Conservation (phyloP, 148 eudicot species). For the Vaccinium darrowii region DNA sequence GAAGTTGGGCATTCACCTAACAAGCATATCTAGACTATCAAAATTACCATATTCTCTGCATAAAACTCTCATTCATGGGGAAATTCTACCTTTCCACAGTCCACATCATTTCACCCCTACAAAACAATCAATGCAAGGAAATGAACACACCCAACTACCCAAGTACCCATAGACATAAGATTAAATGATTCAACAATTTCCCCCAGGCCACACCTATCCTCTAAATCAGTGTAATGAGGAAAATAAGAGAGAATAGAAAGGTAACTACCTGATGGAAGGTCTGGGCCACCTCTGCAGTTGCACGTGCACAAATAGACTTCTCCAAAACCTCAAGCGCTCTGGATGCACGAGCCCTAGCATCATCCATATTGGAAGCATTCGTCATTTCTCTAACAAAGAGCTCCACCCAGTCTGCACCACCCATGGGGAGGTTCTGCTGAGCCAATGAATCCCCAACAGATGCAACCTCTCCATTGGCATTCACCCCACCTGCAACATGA, state of each 20-base stretch:
- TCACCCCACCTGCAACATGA: conserved; percentile 29
- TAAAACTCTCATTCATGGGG: background rate
- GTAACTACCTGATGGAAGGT: conserved; percentile 54
- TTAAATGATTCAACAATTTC: too few species aligned
- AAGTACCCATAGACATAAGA: too few species aligned
- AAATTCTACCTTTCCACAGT: background rate
- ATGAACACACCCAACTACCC: too few species aligned
- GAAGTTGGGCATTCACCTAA: background rate
- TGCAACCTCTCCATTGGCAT: conserved; percentile 34
- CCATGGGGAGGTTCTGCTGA: conserved; percentile 30
- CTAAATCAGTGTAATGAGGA: too few species aligned
- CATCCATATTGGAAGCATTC: conserved; percentile 60
- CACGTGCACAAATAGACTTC: conserved; percentile 59
- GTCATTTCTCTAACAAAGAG: conserved; percentile 73
- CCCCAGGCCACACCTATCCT: too few species aligned
- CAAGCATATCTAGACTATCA: background rate
- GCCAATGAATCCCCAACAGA: conserved; percentile 32
- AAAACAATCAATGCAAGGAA: background rate
- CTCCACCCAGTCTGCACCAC: conserved; percentile 90
- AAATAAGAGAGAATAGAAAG: background rate
- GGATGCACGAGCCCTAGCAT: conserved; percentile 69
- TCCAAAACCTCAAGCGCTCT: conserved; percentile 76
- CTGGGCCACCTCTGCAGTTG: conserved; percentile 47
- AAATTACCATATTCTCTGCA: background rate
- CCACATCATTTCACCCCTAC: background rate